phyloP scores from a whole-genome alignment of 768 basidiomycete genomes.

The Zangia roseola region DNA sequence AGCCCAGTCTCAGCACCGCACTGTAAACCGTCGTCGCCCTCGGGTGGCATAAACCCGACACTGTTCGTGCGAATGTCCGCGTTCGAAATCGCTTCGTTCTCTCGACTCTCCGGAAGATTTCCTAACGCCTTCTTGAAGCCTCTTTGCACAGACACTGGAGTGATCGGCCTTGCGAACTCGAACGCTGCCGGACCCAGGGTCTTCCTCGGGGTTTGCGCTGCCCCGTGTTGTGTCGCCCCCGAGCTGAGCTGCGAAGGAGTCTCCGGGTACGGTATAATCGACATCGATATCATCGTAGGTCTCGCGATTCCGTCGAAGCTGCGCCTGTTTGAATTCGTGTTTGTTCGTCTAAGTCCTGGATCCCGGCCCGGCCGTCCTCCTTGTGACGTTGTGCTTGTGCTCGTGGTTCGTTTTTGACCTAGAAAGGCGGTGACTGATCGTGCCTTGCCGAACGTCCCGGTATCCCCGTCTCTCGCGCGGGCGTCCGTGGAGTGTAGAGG shows the following conservation, averaged over 20 bases:
- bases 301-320: slow-evolving; percentile 26
- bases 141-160: slow-evolving; percentile 18
- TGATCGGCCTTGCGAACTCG: slow-evolving; percentile 19
- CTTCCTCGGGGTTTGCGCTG: slow-evolving; percentile 23
- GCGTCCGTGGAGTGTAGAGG: slow-evolving; percentile 1
- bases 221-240: slow-evolving; percentile 1
- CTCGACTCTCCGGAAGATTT: slow-evolving; percentile 1
- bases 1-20: neutral
- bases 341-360: slow-evolving; percentile 4
- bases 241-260: slow-evolving; percentile 1
- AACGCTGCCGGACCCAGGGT: slow-evolving; percentile 1
- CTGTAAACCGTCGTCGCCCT: slow-evolving; percentile 1
- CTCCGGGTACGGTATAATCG: slow-evolving; percentile 23
- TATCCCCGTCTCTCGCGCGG: slow-evolving; percentile 5
- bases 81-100: slow-evolving; percentile 1
- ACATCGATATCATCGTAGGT: slow-evolving; percentile 21
- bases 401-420: slow-evolving; percentile 15
- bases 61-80: neutral
- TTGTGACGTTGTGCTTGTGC: neutral
- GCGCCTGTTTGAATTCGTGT: slow-evolving; percentile 6
- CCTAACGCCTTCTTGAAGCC: slow-evolving; percentile 9
- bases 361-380: slow-evolving; percentile 2
- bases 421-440: slow-evolving; percentile 24
- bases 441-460: slow-evolving; percentile 10
- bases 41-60: slow-evolving; percentile 1